These are phyloP conservation scores for Panicum virgatum DNA, from an alignment of 202 grass and related monocot species.

Conservation along the genomic window DNA sequence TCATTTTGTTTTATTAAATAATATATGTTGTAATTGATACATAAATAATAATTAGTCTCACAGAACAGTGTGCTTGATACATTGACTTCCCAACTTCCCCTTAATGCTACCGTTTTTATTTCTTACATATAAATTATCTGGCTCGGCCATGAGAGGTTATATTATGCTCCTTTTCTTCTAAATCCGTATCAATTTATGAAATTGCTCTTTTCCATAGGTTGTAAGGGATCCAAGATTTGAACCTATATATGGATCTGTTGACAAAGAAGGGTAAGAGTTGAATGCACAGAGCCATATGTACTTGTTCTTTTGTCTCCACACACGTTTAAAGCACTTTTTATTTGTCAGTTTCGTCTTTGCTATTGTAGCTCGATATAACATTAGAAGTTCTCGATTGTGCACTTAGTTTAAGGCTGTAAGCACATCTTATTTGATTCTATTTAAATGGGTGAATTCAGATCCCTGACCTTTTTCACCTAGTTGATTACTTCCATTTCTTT, in stretches of 20 bases:
- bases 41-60: neutral
- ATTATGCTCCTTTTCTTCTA: neutral
- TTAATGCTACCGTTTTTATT: neutral
- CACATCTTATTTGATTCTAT: neutral
- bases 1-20: neutral
- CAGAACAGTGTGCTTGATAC: neutral
- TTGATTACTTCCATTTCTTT: conserved; percentile 23
- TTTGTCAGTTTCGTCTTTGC: neutral
- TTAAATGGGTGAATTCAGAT: neutral
- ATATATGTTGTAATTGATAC: neutral
- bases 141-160: neutral
- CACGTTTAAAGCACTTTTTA: neutral
- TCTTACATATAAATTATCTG: neutral
- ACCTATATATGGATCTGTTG: conserved; percentile 70
- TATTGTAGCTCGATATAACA: neutral
- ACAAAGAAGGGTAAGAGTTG: conserved; percentile 75
- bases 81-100: neutral
- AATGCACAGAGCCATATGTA: neutral
- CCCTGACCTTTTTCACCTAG: conserved; percentile 1
- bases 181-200: conserved; percentile 7
- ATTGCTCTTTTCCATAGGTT: conserved; percentile 46
- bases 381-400: neutral
- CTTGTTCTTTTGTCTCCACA: neutral
- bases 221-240: conserved; percentile 85
- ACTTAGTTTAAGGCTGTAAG: neutral